Conservation (phyloP, 306 rosid species). For the Cicer chorassanicum region DNA sequence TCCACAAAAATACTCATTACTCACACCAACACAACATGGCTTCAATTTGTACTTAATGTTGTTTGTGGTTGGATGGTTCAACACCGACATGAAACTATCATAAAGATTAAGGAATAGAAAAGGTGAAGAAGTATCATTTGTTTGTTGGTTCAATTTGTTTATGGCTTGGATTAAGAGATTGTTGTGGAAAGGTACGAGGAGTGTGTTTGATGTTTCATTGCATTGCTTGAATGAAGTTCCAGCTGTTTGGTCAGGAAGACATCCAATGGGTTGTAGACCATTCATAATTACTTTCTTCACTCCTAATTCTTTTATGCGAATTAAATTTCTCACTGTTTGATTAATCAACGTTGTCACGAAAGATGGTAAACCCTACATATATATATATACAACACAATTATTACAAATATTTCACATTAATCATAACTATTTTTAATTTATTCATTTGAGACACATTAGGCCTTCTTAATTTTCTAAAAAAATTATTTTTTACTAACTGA, state of each 20-base stretch:
- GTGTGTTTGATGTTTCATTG: conserved; percentile 52
- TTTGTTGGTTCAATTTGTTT: conserved; percentile 55
- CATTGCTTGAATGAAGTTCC: conserved; percentile 57
- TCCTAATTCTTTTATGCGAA: conserved; percentile 67
- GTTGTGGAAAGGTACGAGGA: conserved; percentile 68
- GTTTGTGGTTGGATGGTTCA: conserved; percentile 48
- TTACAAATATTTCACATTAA: too few species aligned
- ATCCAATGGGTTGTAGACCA: conserved; percentile 74
- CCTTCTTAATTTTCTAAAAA: too few species aligned
- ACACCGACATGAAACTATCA: conserved; percentile 64
- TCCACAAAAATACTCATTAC: conserved; percentile 63
- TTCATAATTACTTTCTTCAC: conserved; percentile 66
- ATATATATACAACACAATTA: neutral
- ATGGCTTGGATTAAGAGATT: conserved; percentile 62
- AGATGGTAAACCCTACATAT: conserved; percentile 55
- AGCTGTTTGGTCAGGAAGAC: conserved; percentile 64
- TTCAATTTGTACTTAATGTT: conserved; percentile 57
- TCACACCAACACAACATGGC: conserved; percentile 81
- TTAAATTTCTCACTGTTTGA: conserved; percentile 57
- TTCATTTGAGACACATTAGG: too few species aligned
- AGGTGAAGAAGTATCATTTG: neutral
- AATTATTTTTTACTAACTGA: too few species aligned
- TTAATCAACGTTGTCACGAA: conserved; percentile 65
- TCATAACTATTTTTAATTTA: too few species aligned
- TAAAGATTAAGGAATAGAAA: conserved; percentile 64